phyloP scores from a whole-genome alignment of 768 basidiomycete genomes.

The Agaricus subrufescens region DNA sequence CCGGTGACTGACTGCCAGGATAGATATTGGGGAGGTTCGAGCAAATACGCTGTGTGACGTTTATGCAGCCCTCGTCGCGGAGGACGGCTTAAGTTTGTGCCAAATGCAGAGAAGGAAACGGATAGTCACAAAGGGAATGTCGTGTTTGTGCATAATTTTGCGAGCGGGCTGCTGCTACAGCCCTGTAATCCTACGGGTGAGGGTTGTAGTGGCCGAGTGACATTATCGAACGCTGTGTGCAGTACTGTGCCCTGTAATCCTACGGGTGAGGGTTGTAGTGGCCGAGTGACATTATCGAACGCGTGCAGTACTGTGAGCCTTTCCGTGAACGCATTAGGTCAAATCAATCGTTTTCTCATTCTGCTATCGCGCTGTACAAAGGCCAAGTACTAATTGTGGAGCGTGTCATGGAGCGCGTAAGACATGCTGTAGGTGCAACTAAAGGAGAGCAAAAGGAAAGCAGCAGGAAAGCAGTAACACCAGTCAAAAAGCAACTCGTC shows the following conservation, averaged over 20 bases:
- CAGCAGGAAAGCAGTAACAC: no score
- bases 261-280: slow-evolving; percentile 30
- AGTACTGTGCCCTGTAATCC: slow-evolving; percentile 27
- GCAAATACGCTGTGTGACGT: slow-evolving; percentile 42
- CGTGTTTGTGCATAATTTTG: slow-evolving; percentile 46
- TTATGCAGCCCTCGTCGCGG: slow-evolving; percentile 32
- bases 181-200: slow-evolving; percentile 47
- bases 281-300: neutral
- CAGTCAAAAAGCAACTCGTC: no score
- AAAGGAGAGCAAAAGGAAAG: no score
- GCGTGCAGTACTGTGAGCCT: neutral
- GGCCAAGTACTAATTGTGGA: no score
- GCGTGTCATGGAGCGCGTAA: no score
- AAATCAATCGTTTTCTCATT: no score
- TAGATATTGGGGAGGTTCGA: slow-evolving; percentile 56
- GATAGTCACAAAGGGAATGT: slow-evolving; percentile 40
- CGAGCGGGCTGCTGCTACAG: slow-evolving; percentile 45
- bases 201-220: slow-evolving; percentile 11
- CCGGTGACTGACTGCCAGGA: neutral
- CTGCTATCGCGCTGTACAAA: no score
- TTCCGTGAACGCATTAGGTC: no score
- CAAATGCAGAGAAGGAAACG: slow-evolving; percentile 35
- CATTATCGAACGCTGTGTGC: neutral
- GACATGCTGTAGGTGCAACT: no score
- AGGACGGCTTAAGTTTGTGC: slow-evolving; percentile 27